These are phyloP conservation scores for Zygotorulaspora sp. DNA, from an alignment of 805 yeast genomes.

Conservation along the genomic window DNA sequence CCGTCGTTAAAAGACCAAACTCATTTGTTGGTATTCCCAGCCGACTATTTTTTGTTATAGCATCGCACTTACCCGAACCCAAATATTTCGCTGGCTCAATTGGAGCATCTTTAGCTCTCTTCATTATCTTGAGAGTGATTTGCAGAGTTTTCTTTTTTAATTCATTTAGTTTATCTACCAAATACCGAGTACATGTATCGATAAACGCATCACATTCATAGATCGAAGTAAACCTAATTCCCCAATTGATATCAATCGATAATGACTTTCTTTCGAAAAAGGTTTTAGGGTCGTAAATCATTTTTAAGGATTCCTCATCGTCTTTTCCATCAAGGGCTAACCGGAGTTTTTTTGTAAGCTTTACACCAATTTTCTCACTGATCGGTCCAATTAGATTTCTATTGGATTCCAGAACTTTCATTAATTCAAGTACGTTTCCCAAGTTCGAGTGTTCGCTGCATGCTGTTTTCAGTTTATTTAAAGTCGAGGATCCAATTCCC, in stretches of 20 bases:
- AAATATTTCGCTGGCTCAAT: conserved; percentile 69
- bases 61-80: conserved; percentile 81
- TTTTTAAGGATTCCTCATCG: conserved; percentile 47
- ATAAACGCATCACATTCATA: conserved; percentile 64
- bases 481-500: conserved; percentile 56
- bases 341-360: conserved; percentile 61
- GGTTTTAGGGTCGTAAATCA: conserved; percentile 45
- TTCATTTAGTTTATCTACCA: conserved; percentile 48
- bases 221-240: conserved; percentile 64
- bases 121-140: conserved; percentile 62
- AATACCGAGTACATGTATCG: conserved; percentile 51
- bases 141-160: conserved; percentile 48
- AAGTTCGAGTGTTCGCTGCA: conserved; percentile 7
- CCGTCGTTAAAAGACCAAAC: conserved; percentile 55
- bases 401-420: conserved; percentile 2
- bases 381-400: conserved; percentile 34
- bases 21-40: conserved; percentile 61
- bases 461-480: conserved; percentile 39
- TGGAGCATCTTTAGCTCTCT: conserved; percentile 63
- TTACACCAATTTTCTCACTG: conserved; percentile 53
- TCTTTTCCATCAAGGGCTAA: conserved; percentile 67
- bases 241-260: conserved; percentile 89
- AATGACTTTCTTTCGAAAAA: conserved; percentile 61
- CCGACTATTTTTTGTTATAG: conserved; percentile 51
- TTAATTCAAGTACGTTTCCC: conserved; percentile 4